Conservation (phyloP, 2,329 filamentous ascomycete species). For the Exophiala calicioides region DNA sequence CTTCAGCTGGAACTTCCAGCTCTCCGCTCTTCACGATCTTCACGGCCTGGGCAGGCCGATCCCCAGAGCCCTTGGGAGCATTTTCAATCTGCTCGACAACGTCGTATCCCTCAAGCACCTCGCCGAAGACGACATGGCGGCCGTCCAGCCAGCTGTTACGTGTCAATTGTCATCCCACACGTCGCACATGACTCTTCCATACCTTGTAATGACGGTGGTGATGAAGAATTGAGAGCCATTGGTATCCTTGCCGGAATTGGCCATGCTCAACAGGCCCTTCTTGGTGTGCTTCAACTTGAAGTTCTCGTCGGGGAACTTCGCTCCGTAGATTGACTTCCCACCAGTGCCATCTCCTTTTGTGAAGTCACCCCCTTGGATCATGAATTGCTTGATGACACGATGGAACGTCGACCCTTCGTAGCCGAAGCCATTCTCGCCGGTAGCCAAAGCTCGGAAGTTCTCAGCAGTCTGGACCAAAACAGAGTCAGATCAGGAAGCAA, state of each 20-base stretch:
- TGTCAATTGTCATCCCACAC: slow-evolving; percentile 6
- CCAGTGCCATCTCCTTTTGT: slow-evolving; percentile 65
- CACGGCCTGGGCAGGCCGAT: slow-evolving; percentile 60
- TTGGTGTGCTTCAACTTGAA: slow-evolving; percentile 70
- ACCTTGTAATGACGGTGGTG: slow-evolving; percentile 60
- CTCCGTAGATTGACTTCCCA: slow-evolving; percentile 68
- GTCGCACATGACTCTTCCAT: slow-evolving; percentile 14
- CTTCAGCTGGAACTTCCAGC: slow-evolving; percentile 62
- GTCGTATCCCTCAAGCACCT: slow-evolving; percentile 68
- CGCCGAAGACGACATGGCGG: slow-evolving; percentile 67
- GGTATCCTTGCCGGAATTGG: slow-evolving; percentile 55
- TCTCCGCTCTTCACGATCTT: slow-evolving; percentile 68
- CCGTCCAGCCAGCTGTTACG: slow-evolving; percentile 60
- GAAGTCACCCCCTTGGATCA: slow-evolving; percentile 71
- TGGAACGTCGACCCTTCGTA: slow-evolving; percentile 69
- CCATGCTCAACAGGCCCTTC: slow-evolving; percentile 66
- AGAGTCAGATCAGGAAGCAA: slow-evolving; percentile 2
- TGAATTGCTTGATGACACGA: slow-evolving; percentile 69
- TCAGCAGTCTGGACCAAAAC: slow-evolving; percentile 56
- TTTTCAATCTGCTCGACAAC: slow-evolving; percentile 67
- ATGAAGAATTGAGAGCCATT: slow-evolving; percentile 67
- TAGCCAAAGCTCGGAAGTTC: slow-evolving; percentile 66
- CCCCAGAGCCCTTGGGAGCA: slow-evolving; percentile 56
- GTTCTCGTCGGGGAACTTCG: slow-evolving; percentile 69
- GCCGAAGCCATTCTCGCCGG: slow-evolving; percentile 67